Percentiles rank a stretch among this genome's conserved stretches.
These are phyloP conservation scores for Brasenia schreberi DNA, from an alignment of 164 flowering plant genomes.

Conservation along the genomic window DNA sequence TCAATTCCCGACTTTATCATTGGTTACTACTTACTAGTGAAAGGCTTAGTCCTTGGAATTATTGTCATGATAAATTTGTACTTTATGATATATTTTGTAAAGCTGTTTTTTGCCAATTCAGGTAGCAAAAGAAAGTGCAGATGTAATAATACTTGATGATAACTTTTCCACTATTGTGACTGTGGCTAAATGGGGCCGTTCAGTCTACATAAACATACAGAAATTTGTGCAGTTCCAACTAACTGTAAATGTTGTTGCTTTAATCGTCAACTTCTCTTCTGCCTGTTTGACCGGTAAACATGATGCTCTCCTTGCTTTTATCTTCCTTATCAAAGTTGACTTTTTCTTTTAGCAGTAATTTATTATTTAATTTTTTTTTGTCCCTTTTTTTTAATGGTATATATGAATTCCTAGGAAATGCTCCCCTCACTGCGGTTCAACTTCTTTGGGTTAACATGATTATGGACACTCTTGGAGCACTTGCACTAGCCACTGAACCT, in stretches of 20 bases:
- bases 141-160: slow-evolving; percentile 83
- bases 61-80: too few species aligned
- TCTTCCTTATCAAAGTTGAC: background rate
- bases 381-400: too few species aligned
- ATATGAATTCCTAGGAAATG: slow-evolving; percentile 58
- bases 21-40: too few species aligned
- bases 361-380: background rate
- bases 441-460: slow-evolving; percentile 98
- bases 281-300: slow-evolving; percentile 46
- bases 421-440: slow-evolving; percentile 94
- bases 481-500: slow-evolving; percentile 92
- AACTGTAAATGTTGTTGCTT: slow-evolving; percentile 87
- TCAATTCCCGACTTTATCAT: too few species aligned
- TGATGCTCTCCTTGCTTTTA: too few species aligned
- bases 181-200: slow-evolving; percentile 96
- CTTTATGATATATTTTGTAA: too few species aligned
- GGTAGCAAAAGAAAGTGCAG: slow-evolving; percentile 99
- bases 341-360: background rate
- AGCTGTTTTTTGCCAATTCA: too few species aligned
- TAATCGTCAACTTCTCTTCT: slow-evolving; percentile 81
- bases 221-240: slow-evolving; percentile 93
- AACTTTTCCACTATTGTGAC: slow-evolving; percentile 89
- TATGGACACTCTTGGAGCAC: slow-evolving; percentile 97
- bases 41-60: too few species aligned
- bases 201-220: slow-evolving; percentile 80